Base-by-base conservation (phyloP, 805 yeast species). In the Cyberlindnera petersonii region DNA sequence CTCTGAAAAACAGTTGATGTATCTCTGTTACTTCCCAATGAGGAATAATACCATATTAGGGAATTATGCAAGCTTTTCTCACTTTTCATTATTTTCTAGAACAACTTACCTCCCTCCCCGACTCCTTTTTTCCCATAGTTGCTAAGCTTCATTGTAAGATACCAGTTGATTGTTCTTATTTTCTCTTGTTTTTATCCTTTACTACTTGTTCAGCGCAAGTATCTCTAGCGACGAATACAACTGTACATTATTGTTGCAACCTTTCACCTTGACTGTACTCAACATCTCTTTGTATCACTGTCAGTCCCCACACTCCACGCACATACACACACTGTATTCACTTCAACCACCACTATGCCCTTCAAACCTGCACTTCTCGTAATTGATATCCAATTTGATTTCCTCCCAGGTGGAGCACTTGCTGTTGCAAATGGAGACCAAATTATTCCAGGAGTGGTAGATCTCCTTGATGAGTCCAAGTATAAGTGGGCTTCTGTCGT, bases 381-480 rank as follows among this genome's bases (percentile, higher is more conserved):
- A 0, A 74, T 89, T 14, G 98, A 89, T 52, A 62, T 89, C 11
- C 97, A 89, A 57, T 79, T 83, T 47, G 97, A 91, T 57, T 89
- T 89, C 58, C 66, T 88, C 3, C 91, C 91, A 5, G 80, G 87
- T 1, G 97, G 96, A 0, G 62, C 93, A 0, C 62, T 89, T 31
- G 94, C 93, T 0, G 93, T 87, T 1, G 51, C 66, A 0, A 65
- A 69, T 6, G 96, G 95, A 4, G 66, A 81, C 11, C 63, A 60
- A 0, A 65, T 86, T 8, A 69, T 87, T 16, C 67, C 72, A 0
- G 64, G 66, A 0, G 75, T 87, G 24, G 58, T 70, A 22, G 52
- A 68, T 1, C 60, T 86, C 29, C 49, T 78, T 9, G 58, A 68
- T 21, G 55, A 63, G 13, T 39, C 57, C 0, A 46, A 58, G 26